Evolutionary conservation across 2,329 filamentous ascomycete species (phyloP).

Genomic region (Xylariaceae sp.): DNA sequence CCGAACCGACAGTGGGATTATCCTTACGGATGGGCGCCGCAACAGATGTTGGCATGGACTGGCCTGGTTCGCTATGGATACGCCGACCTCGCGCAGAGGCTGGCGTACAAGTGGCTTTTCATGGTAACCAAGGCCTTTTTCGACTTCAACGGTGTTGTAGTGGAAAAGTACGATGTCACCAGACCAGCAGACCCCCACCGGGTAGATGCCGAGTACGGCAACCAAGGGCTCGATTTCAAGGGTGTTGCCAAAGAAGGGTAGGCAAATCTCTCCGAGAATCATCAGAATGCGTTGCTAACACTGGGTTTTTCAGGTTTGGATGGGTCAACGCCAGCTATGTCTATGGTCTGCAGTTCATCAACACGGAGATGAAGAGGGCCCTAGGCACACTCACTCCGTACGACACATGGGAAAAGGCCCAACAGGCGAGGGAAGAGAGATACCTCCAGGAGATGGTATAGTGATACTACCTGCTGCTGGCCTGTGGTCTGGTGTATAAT

Average conservation of each 20-base stretch:
- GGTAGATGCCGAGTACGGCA: slow-evolving; percentile 95
- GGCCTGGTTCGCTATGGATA: slow-evolving; percentile 89
- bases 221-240: slow-evolving; percentile 92
- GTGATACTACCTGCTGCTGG: neutral
- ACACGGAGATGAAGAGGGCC: slow-evolving; percentile 81
- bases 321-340: slow-evolving; percentile 99
- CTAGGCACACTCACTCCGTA: slow-evolving; percentile 83
- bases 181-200: slow-evolving; percentile 82
- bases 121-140: slow-evolving; percentile 99
- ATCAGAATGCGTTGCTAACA: neutral
- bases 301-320: slow-evolving; percentile 76
- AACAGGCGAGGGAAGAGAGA: slow-evolving; percentile 47
- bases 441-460: slow-evolving; percentile 29
- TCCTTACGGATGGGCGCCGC: slow-evolving; percentile 95
- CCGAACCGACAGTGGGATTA: slow-evolving; percentile 98
- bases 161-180: slow-evolving; percentile 98
- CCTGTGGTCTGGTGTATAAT: neutral
- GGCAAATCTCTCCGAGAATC: slow-evolving; percentile 36
- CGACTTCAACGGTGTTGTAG: slow-evolving; percentile 95
- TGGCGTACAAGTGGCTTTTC: slow-evolving; percentile 94
- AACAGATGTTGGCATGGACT: slow-evolving; percentile 97
- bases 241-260: slow-evolving; percentile 93
- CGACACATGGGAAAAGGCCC: slow-evolving; percentile 69
- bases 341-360: slow-evolving; percentile 82
- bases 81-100: slow-evolving; percentile 75